phyloP scores from a whole-genome alignment of 805 yeast genomes.

The Metschnikowia orientalis region DNA sequence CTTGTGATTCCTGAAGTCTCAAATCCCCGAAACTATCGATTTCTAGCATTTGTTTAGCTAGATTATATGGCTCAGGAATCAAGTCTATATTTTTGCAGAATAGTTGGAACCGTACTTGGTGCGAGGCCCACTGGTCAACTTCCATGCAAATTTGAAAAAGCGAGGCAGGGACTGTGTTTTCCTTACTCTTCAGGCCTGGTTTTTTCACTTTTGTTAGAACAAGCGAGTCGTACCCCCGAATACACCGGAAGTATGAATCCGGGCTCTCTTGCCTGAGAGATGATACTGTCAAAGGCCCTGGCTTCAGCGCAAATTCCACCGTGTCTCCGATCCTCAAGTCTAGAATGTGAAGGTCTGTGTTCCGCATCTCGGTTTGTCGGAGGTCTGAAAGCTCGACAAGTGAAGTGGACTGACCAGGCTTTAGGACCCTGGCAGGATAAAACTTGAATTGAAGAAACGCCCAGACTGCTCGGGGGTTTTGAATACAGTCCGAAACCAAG shows the following conservation, averaged over 20 bases:
- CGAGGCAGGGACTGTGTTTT: conserved; percentile 20
- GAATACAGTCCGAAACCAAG: conserved; percentile 12
- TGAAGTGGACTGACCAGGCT: conserved; percentile 25
- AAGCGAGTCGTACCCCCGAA: conserved; percentile 58
- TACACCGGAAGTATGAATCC: conserved; percentile 39
- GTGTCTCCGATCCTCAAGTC: conserved; percentile 57
- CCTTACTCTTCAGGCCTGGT: conserved; percentile 8
- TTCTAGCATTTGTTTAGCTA: conserved; percentile 6
- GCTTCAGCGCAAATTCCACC: conserved; percentile 33
- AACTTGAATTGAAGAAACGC: conserved; percentile 45
- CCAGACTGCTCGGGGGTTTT: conserved; percentile 43
- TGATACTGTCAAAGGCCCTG: conserved; percentile 37
- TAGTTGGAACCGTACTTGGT: conserved; percentile 30
- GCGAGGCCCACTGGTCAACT: conserved; percentile 34
- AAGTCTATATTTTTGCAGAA: conserved; percentile 19
- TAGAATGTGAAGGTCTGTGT: conserved; percentile 39
- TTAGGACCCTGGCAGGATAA: conserved; percentile 46
- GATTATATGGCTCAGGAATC: conserved; percentile 14
- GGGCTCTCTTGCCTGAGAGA: conserved; percentile 36
- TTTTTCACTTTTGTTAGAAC: conserved; percentile 25
- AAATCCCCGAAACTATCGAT: neutral
- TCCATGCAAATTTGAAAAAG: conserved; percentile 38
- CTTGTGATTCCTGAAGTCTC: too few species aligned
- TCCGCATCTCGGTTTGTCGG: conserved; percentile 23
- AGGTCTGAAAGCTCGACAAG: conserved; percentile 37